phyloP scores from a whole-genome alignment of 768 basidiomycete genomes.

The Rickenella mellea region DNA sequence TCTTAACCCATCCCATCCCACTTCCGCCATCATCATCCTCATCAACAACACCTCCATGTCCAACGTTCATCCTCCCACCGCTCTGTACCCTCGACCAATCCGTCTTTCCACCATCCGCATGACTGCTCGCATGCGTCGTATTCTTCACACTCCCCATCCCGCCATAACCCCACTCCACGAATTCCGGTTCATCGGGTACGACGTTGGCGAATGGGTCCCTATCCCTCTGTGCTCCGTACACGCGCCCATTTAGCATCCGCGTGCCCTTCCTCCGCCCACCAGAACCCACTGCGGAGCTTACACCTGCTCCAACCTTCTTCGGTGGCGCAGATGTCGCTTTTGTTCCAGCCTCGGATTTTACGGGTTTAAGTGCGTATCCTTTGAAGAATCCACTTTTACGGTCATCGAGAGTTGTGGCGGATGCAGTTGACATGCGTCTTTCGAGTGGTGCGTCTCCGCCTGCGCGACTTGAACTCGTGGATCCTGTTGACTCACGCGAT shows the following conservation, averaged over 20 bases:
- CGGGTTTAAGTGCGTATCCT: constrained; percentile 12
- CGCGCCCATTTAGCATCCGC: constrained; percentile 77
- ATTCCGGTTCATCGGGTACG: constrained; percentile 65
- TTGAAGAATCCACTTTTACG: constrained; percentile 5
- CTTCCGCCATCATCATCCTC: constrained; percentile 73
- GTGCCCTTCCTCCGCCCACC: constrained; percentile 28
- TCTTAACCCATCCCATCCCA: constrained; percentile 79
- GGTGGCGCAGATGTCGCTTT: neutral
- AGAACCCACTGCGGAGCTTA: constrained; percentile 6
- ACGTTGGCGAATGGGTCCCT: constrained; percentile 57
- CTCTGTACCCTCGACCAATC: constrained; percentile 13
- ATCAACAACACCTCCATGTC: constrained; percentile 12
- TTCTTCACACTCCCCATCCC: constrained; percentile 59
- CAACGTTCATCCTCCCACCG: constrained; percentile 12
- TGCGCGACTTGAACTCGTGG: neutral
- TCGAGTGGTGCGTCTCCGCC: too few species aligned
- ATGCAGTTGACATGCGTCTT: too few species aligned
- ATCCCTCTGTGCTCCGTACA: constrained; percentile 51
- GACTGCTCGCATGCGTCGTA: constrained; percentile 18
- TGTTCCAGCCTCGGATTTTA: constrained; percentile 14
- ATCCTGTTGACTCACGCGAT: neutral
- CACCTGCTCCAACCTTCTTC: neutral
- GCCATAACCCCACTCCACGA: constrained; percentile 90
- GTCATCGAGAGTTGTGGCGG: too few species aligned
- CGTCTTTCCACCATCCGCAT: constrained; percentile 6